Evolutionary conservation across 1,139 yeast species (phyloP).

Genomic region (Candida frijolesensis): DNA sequence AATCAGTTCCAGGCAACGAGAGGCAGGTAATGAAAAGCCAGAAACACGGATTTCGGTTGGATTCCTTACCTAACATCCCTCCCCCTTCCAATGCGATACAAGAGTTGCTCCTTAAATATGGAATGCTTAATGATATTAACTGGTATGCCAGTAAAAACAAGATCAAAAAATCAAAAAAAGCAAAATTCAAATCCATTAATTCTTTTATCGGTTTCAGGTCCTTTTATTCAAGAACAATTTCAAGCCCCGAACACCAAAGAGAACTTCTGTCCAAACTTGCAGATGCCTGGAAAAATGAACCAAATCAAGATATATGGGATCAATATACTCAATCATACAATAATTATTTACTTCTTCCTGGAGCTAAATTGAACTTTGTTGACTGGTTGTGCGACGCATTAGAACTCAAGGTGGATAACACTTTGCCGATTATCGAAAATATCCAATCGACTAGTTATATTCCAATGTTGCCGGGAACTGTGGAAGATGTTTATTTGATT

Average conservation of each 20-base stretch:
- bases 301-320: constrained; percentile 29
- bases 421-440: not conserved
- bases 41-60: constrained; percentile 7
- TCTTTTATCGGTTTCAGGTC: constrained; percentile 41
- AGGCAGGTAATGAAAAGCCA: not conserved
- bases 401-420: constrained; percentile 2
- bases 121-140: constrained; percentile 5
- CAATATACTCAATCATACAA: constrained; percentile 35
- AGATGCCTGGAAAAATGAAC: constrained; percentile 31
- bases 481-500: constrained; percentile 13
- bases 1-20: constrained; percentile 2
- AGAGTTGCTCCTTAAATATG: constrained; percentile 13
- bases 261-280: constrained; percentile 31
- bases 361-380: constrained; percentile 10
- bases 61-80: constrained; percentile 14
- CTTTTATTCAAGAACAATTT: constrained; percentile 30
- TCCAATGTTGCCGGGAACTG: constrained; percentile 9
- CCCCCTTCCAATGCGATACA: constrained; percentile 12
- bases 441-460: not conserved
- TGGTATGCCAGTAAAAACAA: constrained; percentile 1
- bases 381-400: constrained; percentile 16
- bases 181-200: constrained; percentile 21
- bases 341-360: constrained; percentile 8
- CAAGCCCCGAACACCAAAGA: constrained; percentile 26
- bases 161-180: not conserved